Base-by-base conservation (phyloP, 2,329 filamentous ascomycete genomes). In the Hypoxylon sp. region DNA sequence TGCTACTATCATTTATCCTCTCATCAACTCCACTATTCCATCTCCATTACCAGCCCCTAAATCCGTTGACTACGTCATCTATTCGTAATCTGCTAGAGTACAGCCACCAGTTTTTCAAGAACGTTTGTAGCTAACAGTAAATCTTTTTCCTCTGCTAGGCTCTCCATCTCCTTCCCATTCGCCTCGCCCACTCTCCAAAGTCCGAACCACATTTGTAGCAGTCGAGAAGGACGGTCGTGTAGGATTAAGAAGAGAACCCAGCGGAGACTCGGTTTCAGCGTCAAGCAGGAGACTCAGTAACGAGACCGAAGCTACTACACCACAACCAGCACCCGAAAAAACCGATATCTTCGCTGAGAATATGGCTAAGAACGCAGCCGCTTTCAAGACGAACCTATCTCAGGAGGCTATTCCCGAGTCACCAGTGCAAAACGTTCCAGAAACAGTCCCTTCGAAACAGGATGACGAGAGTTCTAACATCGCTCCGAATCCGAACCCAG, bases 141-240 rank as follows among this genome's bases (percentile, higher is more conserved):
- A 40, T 50, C 51, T 55, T 59, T 69, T 59, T 69, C 69, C 60
- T 70, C 70, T 55, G 71, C 63, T 51, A 66, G 63, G 47, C 34
- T 63, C 60, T 50, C 70, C 71, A 47, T 67, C 64, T 57, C 67
- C 67, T 31, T 63, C 71, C 49, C 76, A 79, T 23, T 83, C 81
- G 12, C 81, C 83, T 21, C 78, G 87, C 63, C 88, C 85, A 16
- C 79, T 91, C 29, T 90, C 88, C 56, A 90, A 88, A 71, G 84
- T 91, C 31, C 82, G 88, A 60, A 88, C 88, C 26, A 89, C 77
- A 67, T 92, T 92, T 67, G 81, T 92, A 42, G 82, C 87, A 12
- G 80, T 92, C 34, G 87, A 91, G 66, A 83, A 83, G 56, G 80
- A 83, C 70, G 81, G 82, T 44, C 74, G 78, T 32, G 73, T 84